Base-by-base conservation (phyloP, 257 asterid genomes). In the Lycium barbarum region DNA sequence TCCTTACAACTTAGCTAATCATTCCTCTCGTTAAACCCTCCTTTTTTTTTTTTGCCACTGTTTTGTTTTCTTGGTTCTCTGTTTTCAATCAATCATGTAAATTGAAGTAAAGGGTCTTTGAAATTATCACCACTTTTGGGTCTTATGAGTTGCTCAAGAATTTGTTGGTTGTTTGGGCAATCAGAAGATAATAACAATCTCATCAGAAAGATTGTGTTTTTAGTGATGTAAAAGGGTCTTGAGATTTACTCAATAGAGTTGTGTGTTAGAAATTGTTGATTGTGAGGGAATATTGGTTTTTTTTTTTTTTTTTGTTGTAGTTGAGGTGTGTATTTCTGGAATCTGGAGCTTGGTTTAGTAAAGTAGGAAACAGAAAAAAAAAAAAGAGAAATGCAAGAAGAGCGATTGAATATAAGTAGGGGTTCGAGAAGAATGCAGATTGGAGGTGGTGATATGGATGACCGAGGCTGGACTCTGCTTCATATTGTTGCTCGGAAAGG, bases 401-500 rank as follows among this genome's bases (percentile, higher is more conserved):
- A 88, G 78, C 91, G 88, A 88, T 87, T 76, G 68, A 93, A 88
- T 76, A 88, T 91, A 33, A 18, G 78, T 84, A 86, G 91, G 89
- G 84, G 90, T 83, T 91, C 87, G 58, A 90, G 90, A 84, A 90
- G 83, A 61, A 79, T 87, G 90, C 86, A 59, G 33, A 79, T 84
- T 89, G 92, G 86, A 79, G 90, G 86, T 7, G 89, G 85, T 15
- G 92, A 93, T 84, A 92, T 90, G 84, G 98, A 95, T 91, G 99
- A 96, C 85, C 93, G 99, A 4, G 99, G 99, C 83, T 96, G 99
- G 98, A 94, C 98, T 78, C 82, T 86, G 82, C 98, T 94, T 9
- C 99, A 96, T 88, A 85, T 96, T 38, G 87, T 84, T 88, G 96
- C 99, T 58, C 76, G 89, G 81, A 96, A 91, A 92, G 98, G 99